Evolutionary conservation across 2,329 filamentous ascomycete genomes (phyloP).

Genomic region (Leptosphaerulina australis): DNA sequence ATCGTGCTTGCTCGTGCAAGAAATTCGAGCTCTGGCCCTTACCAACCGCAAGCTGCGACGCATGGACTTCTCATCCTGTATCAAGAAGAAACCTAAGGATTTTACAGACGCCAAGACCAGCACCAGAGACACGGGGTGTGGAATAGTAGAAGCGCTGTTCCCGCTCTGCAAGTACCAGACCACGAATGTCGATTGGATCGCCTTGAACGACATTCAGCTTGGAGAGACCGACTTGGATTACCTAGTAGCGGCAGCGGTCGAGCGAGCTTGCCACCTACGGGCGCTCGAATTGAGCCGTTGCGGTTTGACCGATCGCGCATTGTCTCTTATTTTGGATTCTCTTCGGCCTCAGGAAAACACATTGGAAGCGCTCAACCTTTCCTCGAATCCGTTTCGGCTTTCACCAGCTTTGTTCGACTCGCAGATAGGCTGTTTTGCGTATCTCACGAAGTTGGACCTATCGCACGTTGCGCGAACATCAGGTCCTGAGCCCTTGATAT

Average conservation of each 20-base stretch:
- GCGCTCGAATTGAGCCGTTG: conserved; percentile 72
- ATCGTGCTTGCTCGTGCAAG: conserved; percentile 68
- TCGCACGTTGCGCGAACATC: conserved; percentile 69
- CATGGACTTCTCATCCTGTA: conserved; percentile 69
- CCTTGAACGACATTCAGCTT: conserved; percentile 71
- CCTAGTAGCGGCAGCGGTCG: conserved; percentile 70
- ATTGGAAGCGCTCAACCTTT: conserved; percentile 70
- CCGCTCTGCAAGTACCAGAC: conserved; percentile 70
- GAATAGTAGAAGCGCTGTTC: conserved; percentile 71
- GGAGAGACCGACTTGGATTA: conserved; percentile 73
- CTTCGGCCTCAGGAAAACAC: conserved; percentile 69
- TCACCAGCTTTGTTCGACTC: conserved; percentile 69
- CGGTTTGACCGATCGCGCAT: conserved; percentile 62
- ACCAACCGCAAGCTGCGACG: conserved; percentile 68
- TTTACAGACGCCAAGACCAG: conserved; percentile 48
- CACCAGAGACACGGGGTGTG: conserved; percentile 67
- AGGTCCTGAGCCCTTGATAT: conserved; percentile 67
- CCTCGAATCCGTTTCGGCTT: conserved; percentile 69
- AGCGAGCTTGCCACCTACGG: conserved; percentile 67
- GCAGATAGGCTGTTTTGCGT: conserved; percentile 69
- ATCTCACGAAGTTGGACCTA: conserved; percentile 69
- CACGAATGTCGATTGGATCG: conserved; percentile 74
- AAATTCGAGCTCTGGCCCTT: conserved; percentile 69
- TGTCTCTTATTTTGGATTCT: conserved; percentile 68
- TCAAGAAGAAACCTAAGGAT: conserved; percentile 60